Evolutionary conservation across 129 eudicot species (phyloP), one percentile per base, ranked within the genome.

Genomic region (Dittrichia graveolens): DNA sequence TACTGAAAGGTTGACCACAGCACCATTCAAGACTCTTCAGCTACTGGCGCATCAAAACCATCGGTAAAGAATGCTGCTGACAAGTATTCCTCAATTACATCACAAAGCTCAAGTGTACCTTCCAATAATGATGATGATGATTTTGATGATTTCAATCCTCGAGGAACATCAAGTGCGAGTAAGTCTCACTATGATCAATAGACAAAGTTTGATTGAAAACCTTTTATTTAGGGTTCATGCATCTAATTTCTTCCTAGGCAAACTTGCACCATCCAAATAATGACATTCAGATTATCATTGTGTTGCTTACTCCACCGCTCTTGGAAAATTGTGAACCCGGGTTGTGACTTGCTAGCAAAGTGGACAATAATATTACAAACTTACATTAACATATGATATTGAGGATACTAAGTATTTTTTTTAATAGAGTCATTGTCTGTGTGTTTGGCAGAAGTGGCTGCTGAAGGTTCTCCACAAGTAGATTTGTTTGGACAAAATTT

Each of bases 71-170:
- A 11, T 49, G 78, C 79, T 70, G 66, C 88, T 14, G 88, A 87
- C 64, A 78, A 78, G 61, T 80, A 80, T 76, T 73, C 81, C 72
- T 62, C 97, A 31, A 47, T 72, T 52, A 49, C 88, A 48, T 64
- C 88, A 15, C 89, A 87, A 65, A 83, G 76, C 79, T 79, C 81
- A n/a, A 75, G 63, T 58, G 79, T 74, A 64, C 67, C 87, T 44
- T 74, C 91, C 60, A 83, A 73, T 70, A 80, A 83, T 53, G 69
- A 87, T 61, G 96, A 90, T 19, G 98, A 90, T 61, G 92, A 88
- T 59, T 86, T 82, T 81, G 98, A 95, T 73, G 99, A 94, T 84
- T 95, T 95, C 71, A 96, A 95, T 78, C 99, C 99, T 44, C 85
- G 99, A 8, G 99, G 97, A 72, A 88, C 89, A 67, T 82, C 87